Evolutionary conservation across 139 green algal species (phyloP).

Genomic region (Auxenochlorella pyrenoidosa): DNA sequence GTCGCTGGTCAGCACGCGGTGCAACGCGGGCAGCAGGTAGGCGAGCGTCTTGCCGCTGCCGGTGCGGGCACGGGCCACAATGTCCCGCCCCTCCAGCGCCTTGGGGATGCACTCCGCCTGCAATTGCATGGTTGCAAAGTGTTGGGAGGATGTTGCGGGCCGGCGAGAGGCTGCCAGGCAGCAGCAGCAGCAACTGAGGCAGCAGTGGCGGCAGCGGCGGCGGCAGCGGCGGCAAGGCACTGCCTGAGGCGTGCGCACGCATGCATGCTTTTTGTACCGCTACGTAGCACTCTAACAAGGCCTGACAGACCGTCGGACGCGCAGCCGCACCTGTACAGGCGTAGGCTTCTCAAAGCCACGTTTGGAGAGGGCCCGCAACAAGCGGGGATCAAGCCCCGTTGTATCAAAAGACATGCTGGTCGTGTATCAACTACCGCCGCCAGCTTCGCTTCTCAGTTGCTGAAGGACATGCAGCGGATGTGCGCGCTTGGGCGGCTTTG

Average conservation of each 20-base stretch:
- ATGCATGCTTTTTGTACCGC: too few relatives aligned
- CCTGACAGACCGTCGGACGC: too few relatives aligned
- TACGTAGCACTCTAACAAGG: not conserved
- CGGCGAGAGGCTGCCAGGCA: not conserved
- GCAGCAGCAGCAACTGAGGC: not conserved
- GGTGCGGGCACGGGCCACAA: slow-evolving; percentile 82
- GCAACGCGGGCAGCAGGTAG: slow-evolving; percentile 87
- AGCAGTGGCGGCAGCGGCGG: not conserved
- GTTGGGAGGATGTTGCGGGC: not conserved
- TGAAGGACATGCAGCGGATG: too few relatives aligned
- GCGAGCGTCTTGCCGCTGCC: slow-evolving; percentile 92
- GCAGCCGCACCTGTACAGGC: slow-evolving; percentile 64
- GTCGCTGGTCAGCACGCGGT: slow-evolving; percentile 65
- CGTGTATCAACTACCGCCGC: too few relatives aligned
- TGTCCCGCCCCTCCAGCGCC: slow-evolving; percentile 84
- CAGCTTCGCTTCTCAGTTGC: too few relatives aligned
- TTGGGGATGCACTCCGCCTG: slow-evolving; percentile 67
- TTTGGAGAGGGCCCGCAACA: slow-evolving; percentile 80
- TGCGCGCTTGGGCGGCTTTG: too few relatives aligned
- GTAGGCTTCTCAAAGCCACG: slow-evolving; percentile 70
- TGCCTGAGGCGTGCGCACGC: not conserved
- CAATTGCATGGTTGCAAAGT: not conserved
- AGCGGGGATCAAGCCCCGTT: slow-evolving; percentile 79
- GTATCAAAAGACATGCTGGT: slow-evolving; percentile 53
- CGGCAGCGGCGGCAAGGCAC: slow-evolving; percentile 1